These are phyloP conservation scores for Didymella glomerata DNA, from an alignment of 2,329 filamentous ascomycete genomes.

Conservation along the genomic window DNA sequence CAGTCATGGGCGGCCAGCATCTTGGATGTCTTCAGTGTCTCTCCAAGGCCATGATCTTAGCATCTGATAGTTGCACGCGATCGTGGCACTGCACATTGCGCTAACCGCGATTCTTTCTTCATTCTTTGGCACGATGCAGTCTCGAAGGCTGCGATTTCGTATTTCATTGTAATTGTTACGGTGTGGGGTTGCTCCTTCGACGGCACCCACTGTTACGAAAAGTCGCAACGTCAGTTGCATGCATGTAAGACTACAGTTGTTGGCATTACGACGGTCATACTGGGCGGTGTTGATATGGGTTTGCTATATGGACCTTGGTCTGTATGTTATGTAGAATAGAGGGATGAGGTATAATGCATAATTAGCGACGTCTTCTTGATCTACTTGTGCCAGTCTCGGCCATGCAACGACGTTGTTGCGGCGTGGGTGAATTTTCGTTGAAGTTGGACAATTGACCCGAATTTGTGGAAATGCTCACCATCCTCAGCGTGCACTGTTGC, in stretches of 20 bases:
- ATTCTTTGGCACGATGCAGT: slow-evolving; percentile 19
- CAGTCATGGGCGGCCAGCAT: not conserved
- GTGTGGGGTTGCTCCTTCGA: slow-evolving; percentile 22
- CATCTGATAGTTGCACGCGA: not conserved
- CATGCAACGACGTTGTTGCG: not conserved
- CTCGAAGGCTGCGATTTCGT: slow-evolving; percentile 21
- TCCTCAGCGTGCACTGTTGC: not conserved
- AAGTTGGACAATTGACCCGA: not conserved
- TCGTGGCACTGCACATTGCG: slow-evolving; percentile 2
- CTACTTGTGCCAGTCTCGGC: not conserved
- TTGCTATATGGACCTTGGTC: slow-evolving; percentile 3
- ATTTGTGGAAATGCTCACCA: not conserved
- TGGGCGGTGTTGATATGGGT: slow-evolving; percentile 17
- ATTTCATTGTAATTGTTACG: slow-evolving; percentile 25
- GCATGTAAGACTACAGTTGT: slow-evolving; percentile 20
- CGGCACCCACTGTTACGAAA: slow-evolving; percentile 24
- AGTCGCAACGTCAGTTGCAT: slow-evolving; percentile 20
- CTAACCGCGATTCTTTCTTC: slow-evolving; percentile 11
- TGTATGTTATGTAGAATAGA: slow-evolving; percentile 12
- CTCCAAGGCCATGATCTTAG: not conserved
- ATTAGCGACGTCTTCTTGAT: not conserved
- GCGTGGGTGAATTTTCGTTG: not conserved
- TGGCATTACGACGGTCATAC: slow-evolving; percentile 16
- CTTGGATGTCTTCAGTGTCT: not conserved
- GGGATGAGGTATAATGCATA: slow-evolving; percentile 20